These are phyloP conservation scores for Ascochyta fabae DNA, from an alignment of 2,329 filamentous ascomycete genomes.

Conservation along the genomic window DNA sequence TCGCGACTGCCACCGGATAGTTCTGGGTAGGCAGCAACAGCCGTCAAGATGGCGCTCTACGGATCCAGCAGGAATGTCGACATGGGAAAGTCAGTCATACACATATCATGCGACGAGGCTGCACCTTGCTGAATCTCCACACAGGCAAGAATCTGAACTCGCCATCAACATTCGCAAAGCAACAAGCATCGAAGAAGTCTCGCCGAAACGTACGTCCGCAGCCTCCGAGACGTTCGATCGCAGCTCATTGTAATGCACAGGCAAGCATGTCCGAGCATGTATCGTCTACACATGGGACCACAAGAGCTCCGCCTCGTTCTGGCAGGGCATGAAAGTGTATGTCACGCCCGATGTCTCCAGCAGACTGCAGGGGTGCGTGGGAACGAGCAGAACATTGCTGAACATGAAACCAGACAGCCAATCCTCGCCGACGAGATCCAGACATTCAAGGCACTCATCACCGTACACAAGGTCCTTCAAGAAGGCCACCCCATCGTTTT, in stretches of 20 bases:
- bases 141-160: slow-evolving; percentile 67
- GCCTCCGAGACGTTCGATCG: slow-evolving; percentile 9
- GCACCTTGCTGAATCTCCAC: slow-evolving; percentile 2
- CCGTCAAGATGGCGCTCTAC: slow-evolving; percentile 47
- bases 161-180: slow-evolving; percentile 72
- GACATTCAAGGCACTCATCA: slow-evolving; percentile 98
- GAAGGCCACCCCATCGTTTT: slow-evolving; percentile 91
- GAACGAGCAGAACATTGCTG: slow-evolving; percentile 14
- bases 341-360: slow-evolving; percentile 37
- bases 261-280: slow-evolving; percentile 95
- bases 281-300: slow-evolving; percentile 99
- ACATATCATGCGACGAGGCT: background rate
- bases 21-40: slow-evolving; percentile 27
- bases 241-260: slow-evolving; percentile 51
- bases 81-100: slow-evolving; percentile 63
- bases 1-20: slow-evolving; percentile 19
- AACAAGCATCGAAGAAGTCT: slow-evolving; percentile 70
- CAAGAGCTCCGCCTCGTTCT: slow-evolving; percentile 93
- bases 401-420: slow-evolving; percentile 72
- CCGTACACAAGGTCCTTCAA: slow-evolving; percentile 95
- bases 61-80: slow-evolving; percentile 62
- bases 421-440: slow-evolving; percentile 97
- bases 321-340: slow-evolving; percentile 98
- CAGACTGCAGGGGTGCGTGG: background rate
- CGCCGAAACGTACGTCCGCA: slow-evolving; percentile 65